These are phyloP conservation scores for Coprinopsis cinerea DNA, from an alignment of 768 basidiomycete species.

Conservation along the genomic window DNA sequence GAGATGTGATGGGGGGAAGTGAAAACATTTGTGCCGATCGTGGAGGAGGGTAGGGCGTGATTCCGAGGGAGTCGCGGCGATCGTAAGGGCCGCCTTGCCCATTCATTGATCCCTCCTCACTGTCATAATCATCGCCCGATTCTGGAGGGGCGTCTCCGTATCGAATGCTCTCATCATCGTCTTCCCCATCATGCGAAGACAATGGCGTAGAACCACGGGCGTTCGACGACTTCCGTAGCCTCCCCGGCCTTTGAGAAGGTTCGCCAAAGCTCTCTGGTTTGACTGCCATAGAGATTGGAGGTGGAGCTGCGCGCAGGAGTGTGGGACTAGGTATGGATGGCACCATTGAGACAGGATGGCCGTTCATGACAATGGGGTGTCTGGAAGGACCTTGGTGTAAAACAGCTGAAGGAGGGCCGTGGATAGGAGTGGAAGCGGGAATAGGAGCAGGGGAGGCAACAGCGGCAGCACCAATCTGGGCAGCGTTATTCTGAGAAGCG, in stretches of 20 bases:
- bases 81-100: constrained; percentile 26
- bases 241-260: neutral
- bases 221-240: neutral
- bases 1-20: constrained; percentile 39
- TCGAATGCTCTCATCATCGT: constrained; percentile 31
- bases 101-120: constrained; percentile 56
- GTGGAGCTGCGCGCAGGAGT: too few species aligned
- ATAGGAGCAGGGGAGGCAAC: too few species aligned
- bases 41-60: constrained; percentile 21
- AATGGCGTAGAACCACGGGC: neutral
- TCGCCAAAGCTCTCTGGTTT: neutral
- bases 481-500: constrained; percentile 15
- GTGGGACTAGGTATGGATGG: too few species aligned
- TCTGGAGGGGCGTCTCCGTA: constrained; percentile 8
- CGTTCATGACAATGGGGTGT: too few species aligned
- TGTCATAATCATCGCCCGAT: constrained; percentile 56
- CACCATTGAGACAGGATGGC: too few species aligned
- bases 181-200: constrained; percentile 27
- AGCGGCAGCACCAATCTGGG: too few species aligned
- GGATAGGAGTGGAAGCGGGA: neutral
- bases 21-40: constrained; percentile 26
- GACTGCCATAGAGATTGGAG: neutral
- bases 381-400: too few species aligned
- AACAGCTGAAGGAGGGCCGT: neutral
- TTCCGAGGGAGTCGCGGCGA: constrained; percentile 28